A percentile compares a stretch with the other conserved stretches of the same genome.
phyloP scores from a whole-genome alignment of 2,329 filamentous ascomycete species.

The Ascosphaera pollenicola region DNA sequence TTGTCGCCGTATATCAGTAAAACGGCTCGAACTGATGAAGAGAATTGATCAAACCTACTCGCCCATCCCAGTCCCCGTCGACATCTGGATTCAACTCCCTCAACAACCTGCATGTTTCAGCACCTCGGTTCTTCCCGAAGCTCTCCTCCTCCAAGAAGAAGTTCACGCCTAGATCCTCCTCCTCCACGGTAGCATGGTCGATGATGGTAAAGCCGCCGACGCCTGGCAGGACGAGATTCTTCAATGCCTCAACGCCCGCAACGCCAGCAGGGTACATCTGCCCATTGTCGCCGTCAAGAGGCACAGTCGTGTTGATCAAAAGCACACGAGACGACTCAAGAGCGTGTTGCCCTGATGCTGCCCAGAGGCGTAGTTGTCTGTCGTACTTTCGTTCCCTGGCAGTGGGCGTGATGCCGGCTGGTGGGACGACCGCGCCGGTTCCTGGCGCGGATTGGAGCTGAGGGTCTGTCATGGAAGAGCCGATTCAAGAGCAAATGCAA shows the following conservation, averaged over 20 bases:
- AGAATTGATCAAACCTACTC: conserved; percentile 20
- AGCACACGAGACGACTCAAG: conserved; percentile 84
- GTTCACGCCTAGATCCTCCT: conserved; percentile 79
- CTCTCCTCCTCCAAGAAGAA: conserved; percentile 78
- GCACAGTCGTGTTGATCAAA: conserved; percentile 49
- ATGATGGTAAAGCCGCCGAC: conserved; percentile 83
- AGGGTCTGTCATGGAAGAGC: too few relatives aligned
- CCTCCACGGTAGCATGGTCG: conserved; percentile 53
- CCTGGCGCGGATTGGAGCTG: not conserved
- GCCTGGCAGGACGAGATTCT: conserved; percentile 89
- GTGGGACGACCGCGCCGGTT: not conserved
- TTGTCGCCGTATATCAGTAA: not conserved
- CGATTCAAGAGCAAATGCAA: too few relatives aligned
- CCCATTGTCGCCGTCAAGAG: conserved; percentile 13
- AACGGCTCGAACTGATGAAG: not conserved
- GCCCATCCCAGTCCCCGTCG: conserved; percentile 43
- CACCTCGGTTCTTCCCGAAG: conserved; percentile 55
- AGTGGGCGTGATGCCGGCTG: conserved; percentile 19
- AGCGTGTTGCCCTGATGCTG: conserved; percentile 71
- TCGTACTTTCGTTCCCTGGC: conserved; percentile 67
- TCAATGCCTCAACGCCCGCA: conserved; percentile 74
- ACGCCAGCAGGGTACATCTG: conserved; percentile 42
- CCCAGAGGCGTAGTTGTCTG: conserved; percentile 86
- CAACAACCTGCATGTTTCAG: conserved; percentile 54
- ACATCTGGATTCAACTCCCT: conserved; percentile 88